Evolutionary conservation across 2,329 filamentous ascomycete species (phyloP), one percentile per base, ranked within the genome.

Genomic region (Neoarthrinium moseri): DNA sequence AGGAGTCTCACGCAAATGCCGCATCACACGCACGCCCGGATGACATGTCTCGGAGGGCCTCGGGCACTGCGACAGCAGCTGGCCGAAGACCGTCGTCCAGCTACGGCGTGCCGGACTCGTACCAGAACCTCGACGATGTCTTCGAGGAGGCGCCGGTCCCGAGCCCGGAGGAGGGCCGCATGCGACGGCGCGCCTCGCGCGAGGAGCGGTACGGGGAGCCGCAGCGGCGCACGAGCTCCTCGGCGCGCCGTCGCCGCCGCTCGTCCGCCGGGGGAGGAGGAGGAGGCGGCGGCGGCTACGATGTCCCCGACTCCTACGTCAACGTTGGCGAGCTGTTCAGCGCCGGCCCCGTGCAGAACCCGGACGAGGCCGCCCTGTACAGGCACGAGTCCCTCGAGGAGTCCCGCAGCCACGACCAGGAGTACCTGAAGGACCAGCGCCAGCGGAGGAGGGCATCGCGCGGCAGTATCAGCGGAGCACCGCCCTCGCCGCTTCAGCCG

Each of bases 341-440:
- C 3, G 67, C 71, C 12, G 62, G 69, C 26, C 72, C 74, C 3
- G 64, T 78, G 3, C 65, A 74, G 46, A 73, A 72, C 51, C 67
- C 58, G 18, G 61, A 63, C 33, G 67, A 71, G 48, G 62, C 51
- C 41, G 53, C 50, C 18, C 50, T 62, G 36, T 72, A 67, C 53
- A 60, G 50, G 18, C 64, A 67, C 57, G 63, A 60, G 42, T 70
- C 62, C 18, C 62, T 72, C 23, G 72, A 77, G 48, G 60, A 70
- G 21, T 48, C 56, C 7, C 56, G 64, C 22, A 56, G 54, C 12
- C 57, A 53, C 24, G 55, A 67, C 39, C 56, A 57, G 46, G 50
- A 52, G 13, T 57, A 57, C 33, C 21, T 50, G 12, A 22, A 26
- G 27, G 47, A 43, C 11, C 47, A 49, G 6, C 53, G 55, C 17